Base-by-base conservation (phyloP, 306 rosid species). In the Dalbergia cochinchinensis region DNA sequence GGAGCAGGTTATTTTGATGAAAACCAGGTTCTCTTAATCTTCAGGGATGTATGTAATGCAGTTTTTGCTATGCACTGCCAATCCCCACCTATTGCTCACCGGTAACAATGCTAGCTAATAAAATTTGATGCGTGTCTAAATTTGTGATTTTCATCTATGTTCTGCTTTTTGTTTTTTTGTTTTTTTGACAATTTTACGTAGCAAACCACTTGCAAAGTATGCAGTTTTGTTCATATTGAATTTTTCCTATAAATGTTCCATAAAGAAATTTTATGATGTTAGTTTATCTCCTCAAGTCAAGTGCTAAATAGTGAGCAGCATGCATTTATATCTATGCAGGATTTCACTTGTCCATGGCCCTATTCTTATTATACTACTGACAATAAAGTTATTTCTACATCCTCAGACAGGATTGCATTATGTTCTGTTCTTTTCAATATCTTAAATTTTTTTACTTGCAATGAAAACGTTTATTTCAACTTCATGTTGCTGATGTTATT, bases 11-110 rank as follows among this genome's bases (percentile, higher is more conserved):
- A 87, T 88, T 95, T 91, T 84, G 98, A 95, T 60, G 99, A 95
- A 81, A 91, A 75, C 55, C 97, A 95, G 86, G 87, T 90, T 67
- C 90, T 95, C 75, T 55, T 81, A 64, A 91, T 95, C 86, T 93
- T 95, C 88, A 91, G 98, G 85, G 99, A 95, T 54, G 91, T 89
- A 14, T 93, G 97, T 65, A 95, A 90, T 83, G 98, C 99, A 5
- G 96, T 95, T 59, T 93, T 95, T 3, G 90, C 99, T 12, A 93
- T 95, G 98, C 99, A 95, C 86, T 91, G 96, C 71, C 96, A 79
- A 55, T 95, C 93, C 62, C 98, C 93, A 0, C 97, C 98, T 42
- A 82, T 95, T 92, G 99, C 98, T 71, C 99, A 95, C 87, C 81
- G 97, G 99, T 92, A 91, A 78, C 65, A 79, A 42, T 66, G 66